A percentile compares a stretch with the other conserved stretches of the same genome.
Evolutionary conservation across 768 basidiomycete genomes (phyloP).

Genomic region (Zangia roseola): DNA sequence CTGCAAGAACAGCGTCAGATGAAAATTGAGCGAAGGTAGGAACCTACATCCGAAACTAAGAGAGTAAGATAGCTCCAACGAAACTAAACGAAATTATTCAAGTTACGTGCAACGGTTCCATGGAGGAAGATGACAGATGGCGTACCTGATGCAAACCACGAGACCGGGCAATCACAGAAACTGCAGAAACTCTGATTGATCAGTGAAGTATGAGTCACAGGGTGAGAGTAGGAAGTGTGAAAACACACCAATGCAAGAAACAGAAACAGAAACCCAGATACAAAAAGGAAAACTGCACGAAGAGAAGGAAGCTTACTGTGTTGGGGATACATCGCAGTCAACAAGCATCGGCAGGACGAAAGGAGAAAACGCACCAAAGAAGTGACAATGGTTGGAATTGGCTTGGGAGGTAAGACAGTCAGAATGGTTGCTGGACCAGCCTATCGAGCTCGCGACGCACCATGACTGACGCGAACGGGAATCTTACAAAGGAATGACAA

Average conservation of each 20-base stretch:
- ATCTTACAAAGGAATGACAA: conserved; percentile 16
- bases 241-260: conserved; percentile 6
- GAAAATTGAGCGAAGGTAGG: no score
- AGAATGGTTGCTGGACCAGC: neutral
- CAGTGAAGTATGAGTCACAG: no score
- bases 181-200: no score
- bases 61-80: no score
- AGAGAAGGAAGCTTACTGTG: neutral
- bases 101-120: neutral
- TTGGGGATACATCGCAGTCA: neutral
- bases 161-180: no score
- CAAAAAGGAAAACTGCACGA: neutral
- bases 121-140: neutral
- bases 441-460: neutral
- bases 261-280: neutral
- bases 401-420: neutral
- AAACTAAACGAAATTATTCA: neutral
- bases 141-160: neutral
- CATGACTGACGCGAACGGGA: neutral
- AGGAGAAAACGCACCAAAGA: conserved; percentile 10
- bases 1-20: no score
- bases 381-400: conserved; percentile 14
- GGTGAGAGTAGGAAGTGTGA: no score
- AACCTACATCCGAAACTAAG: no score
- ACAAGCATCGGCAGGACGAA: neutral